A percentile compares a stretch with the other conserved stretches of the same genome.
Evolutionary conservation across 2,329 filamentous ascomycete genomes (phyloP).

Genomic region (Trichoderma sp.): DNA sequence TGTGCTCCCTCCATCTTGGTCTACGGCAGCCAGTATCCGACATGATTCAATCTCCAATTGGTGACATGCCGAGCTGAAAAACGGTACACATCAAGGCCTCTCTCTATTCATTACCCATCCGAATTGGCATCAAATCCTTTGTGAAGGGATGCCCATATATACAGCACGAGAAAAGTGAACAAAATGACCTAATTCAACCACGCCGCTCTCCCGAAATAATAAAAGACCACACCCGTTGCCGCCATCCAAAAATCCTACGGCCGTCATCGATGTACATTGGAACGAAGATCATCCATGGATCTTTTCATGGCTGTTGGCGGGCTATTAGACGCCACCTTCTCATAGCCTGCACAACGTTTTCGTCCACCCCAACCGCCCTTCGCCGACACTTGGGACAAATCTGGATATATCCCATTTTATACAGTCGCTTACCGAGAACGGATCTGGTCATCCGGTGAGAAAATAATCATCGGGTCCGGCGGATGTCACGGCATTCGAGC

Average conservation of each 20-base stretch:
- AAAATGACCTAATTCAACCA: neutral
- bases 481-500: neutral
- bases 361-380: neutral
- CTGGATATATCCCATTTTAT: neutral
- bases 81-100: neutral
- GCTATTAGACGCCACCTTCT: conserved; percentile 1
- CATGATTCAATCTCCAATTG: neutral
- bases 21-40: neutral
- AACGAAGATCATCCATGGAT: neutral
- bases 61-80: neutral
- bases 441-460: neutral
- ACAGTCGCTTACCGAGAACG: neutral
- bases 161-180: neutral
- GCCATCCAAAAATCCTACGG: neutral
- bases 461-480: neutral
- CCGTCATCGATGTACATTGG: neutral
- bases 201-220: neutral
- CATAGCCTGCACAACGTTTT: neutral
- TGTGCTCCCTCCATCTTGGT: neutral
- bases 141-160: neutral
- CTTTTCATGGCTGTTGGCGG: neutral
- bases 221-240: neutral
- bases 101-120: no score
- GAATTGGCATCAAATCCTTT: neutral
- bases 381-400: neutral